These are phyloP conservation scores for Coemansia sp. DNA, from an alignment of 192 early-diverging fungal species.

Conservation along the genomic window DNA sequence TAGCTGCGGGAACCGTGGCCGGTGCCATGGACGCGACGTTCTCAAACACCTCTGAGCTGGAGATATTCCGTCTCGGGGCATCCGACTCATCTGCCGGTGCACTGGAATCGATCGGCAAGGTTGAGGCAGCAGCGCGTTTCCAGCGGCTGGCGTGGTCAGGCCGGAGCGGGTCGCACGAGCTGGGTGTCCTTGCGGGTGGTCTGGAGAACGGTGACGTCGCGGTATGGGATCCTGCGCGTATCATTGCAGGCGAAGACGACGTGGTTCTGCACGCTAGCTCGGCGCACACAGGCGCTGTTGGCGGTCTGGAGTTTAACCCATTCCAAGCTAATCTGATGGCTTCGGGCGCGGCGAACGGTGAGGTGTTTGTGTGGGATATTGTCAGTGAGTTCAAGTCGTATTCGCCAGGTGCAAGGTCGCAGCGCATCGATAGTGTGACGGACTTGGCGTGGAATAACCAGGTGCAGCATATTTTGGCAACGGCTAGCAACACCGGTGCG, in stretches of 20 bases:
- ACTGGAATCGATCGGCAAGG: conserved; percentile 25
- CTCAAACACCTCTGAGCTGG: conserved; percentile 84
- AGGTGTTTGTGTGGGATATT: conserved; percentile 96
- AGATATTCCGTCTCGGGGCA: conserved; percentile 76
- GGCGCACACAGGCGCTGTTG: conserved; percentile 85
- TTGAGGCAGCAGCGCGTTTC: conserved; percentile 61
- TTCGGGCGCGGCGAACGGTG: conserved; percentile 86
- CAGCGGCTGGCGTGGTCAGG: conserved; percentile 84
- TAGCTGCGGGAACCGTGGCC: conserved; percentile 91
- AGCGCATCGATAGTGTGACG: conserved; percentile 86
- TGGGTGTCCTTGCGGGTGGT: conserved; percentile 88
- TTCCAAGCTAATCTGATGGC: conserved; percentile 85
- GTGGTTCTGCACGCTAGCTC: conserved; percentile 67
- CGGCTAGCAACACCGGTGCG: conserved; percentile 85
- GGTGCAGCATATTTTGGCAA: conserved; percentile 90
- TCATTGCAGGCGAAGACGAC: conserved; percentile 67
- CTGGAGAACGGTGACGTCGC: conserved; percentile 92
- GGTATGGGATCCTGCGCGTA: conserved; percentile 76
- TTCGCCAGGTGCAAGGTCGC: conserved; percentile 81
- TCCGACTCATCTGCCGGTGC: conserved; percentile 10
- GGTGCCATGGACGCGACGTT: conserved; percentile 97
- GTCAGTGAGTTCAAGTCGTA: conserved; percentile 85
- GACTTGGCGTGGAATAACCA: conserved; percentile 91
- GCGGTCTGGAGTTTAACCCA: conserved; percentile 91
- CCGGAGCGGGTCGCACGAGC: conserved; percentile 13